A percentile compares a stretch with the other conserved stretches of the same genome.
Evolutionary conservation across 345 rosid species (phyloP).

Genomic region (Arabis hirsuta): DNA sequence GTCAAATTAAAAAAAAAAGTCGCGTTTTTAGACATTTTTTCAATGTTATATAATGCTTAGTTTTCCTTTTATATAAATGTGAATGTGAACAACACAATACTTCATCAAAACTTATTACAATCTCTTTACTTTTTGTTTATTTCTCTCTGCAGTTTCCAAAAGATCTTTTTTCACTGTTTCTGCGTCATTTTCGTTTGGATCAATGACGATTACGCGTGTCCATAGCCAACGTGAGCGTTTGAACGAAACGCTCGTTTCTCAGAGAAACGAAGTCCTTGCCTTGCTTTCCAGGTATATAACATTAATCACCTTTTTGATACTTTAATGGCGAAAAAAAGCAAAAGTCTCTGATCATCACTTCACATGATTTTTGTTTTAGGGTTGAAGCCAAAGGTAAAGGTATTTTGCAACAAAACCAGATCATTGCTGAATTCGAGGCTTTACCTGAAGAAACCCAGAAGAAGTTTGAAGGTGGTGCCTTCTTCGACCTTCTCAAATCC

Average conservation of each 20-base stretch:
- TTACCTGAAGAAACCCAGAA: conserved; percentile 60
- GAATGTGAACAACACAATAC: conserved; percentile 27
- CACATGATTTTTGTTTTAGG: conserved; percentile 45
- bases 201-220: conserved; percentile 72
- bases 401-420: conserved; percentile 76
- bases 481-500: conserved; percentile 71
- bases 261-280: conserved; percentile 74
- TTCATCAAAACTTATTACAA: conserved; percentile 11
- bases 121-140: background rate
- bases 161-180: background rate
- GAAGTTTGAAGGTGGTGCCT: conserved; percentile 63
- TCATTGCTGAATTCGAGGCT: conserved; percentile 80
- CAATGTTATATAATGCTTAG: conserved; percentile 6
- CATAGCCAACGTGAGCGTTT: conserved; percentile 83
- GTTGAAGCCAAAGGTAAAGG: conserved; percentile 79
- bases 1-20: background rate
- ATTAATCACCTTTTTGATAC: background rate
- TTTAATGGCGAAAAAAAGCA: background rate
- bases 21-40: conserved; percentile 2
- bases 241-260: conserved; percentile 65
- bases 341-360: conserved; percentile 20
- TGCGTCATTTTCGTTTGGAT: conserved; percentile 27
- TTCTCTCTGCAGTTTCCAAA: conserved; percentile 35
- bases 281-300: conserved; percentile 65
- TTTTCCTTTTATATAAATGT: conserved; percentile 23